A percentile compares a stretch with the other conserved stretches of the same genome.
These are phyloP conservation scores for Pilobolus umbonatus DNA, from an alignment of 192 early-diverging fungal genomes.

Conservation along the genomic window DNA sequence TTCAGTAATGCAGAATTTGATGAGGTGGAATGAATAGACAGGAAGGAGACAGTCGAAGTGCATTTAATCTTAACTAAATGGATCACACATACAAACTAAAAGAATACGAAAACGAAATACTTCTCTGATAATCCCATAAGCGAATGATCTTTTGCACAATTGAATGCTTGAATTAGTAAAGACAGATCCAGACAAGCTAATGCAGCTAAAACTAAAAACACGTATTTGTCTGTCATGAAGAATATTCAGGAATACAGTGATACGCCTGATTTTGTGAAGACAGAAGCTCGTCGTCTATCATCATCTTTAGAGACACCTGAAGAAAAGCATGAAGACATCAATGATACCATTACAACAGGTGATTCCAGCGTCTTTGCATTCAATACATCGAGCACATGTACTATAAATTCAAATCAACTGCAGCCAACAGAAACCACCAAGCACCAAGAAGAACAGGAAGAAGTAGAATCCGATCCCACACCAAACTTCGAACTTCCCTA, in stretches of 20 bases:
- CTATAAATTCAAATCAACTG: neutral
- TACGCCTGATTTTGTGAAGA: neutral
- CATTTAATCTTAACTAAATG: neutral
- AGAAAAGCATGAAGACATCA: neutral
- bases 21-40: too few species aligned
- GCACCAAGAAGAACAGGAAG: neutral
- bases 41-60: too few species aligned
- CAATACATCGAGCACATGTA: neutral
- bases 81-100: neutral
- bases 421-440: neutral
- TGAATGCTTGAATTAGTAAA: neutral
- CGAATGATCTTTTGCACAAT: constrained; percentile 2
- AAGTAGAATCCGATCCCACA: neutral
- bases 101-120: neutral
- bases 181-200: neutral
- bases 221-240: neutral
- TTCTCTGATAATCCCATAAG: constrained; percentile 3
- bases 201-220: neutral
- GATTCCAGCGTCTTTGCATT: neutral
- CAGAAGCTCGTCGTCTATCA: constrained; percentile 1
- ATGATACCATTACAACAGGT: neutral
- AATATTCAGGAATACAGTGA: neutral
- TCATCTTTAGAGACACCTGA: neutral
- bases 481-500: neutral
- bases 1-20: too few species aligned